A percentile compares a stretch with the other conserved stretches of the same genome.
phyloP scores from a whole-genome alignment of 169 alveolate species.

The Fabrea salina region DNA sequence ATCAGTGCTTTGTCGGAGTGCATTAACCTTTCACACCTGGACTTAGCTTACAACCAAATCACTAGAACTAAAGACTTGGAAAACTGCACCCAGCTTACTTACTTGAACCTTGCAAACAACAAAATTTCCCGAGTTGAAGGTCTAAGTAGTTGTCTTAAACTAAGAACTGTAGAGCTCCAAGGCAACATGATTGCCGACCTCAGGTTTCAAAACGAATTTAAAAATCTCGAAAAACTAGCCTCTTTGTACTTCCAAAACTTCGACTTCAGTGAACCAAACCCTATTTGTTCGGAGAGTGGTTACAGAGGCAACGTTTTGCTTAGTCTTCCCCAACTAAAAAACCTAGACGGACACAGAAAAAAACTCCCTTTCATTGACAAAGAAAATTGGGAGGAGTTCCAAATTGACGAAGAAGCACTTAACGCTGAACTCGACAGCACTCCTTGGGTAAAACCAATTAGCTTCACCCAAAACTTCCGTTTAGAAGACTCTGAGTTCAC shows the following conservation, averaged over 20 bases:
- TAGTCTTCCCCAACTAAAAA: neutral
- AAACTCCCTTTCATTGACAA: neutral
- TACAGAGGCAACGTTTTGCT: neutral
- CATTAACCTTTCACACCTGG: neutral
- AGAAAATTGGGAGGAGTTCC: neutral
- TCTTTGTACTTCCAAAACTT: neutral
- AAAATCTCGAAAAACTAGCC: neutral
- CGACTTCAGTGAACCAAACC: conserved; percentile 10
- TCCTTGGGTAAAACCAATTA: neutral
- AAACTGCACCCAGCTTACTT: neutral
- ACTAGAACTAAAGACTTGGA: neutral
- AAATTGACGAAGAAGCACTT: neutral
- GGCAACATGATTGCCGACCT: neutral
- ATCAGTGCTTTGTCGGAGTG: neutral
- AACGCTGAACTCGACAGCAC: neutral
- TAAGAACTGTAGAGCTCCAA: neutral
- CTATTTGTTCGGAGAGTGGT: neutral
- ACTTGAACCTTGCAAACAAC: neutral
- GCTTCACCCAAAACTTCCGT: too few species aligned
- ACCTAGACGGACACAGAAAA: conserved; percentile 26
- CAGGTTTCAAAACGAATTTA: neutral
- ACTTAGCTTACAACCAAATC: neutral
- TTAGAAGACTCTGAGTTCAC: too few species aligned
- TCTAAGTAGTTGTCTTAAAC: neutral
- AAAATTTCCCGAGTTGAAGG: conserved; percentile 15